Conservation (phyloP, 1,284 basidiomycete genomes). For the Boletus mariae region DNA sequence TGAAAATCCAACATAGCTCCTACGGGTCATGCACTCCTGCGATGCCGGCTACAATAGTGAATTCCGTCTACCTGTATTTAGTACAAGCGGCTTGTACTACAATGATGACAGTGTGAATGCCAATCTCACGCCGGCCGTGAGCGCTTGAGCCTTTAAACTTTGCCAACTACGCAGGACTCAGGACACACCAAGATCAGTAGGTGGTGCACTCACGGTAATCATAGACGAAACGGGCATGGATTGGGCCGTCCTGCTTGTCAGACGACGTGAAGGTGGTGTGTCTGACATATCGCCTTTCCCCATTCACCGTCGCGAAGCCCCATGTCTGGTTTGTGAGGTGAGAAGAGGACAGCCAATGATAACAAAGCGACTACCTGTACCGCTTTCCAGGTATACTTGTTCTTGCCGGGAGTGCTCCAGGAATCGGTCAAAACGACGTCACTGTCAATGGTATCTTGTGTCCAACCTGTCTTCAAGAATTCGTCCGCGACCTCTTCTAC, state of each 20-base stretch:
- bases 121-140: neutral
- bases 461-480: constrained; percentile 54
- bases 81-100: neutral
- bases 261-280: constrained; percentile 67
- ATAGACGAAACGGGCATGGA: constrained; percentile 59
- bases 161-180: constrained; percentile 16
- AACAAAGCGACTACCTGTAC: constrained; percentile 42
- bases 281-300: constrained; percentile 57
- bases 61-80: neutral
- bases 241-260: constrained; percentile 44
- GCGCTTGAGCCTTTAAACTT: constrained; percentile 2
- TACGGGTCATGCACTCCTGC: neutral
- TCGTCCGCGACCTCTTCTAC: constrained; percentile 47
- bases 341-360: constrained; percentile 2
- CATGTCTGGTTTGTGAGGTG: constrained; percentile 48
- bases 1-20: neutral
- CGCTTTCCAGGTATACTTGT: constrained; percentile 49
- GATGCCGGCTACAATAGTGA: neutral
- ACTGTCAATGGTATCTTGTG: constrained; percentile 49
- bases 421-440: constrained; percentile 49
- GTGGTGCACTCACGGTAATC: constrained; percentile 50
- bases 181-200: neutral
- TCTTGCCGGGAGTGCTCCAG: constrained; percentile 53
- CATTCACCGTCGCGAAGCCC: constrained; percentile 62
- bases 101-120: neutral